Conservation (phyloP, 257 asterid species). For the Catharanthus roseus region DNA sequence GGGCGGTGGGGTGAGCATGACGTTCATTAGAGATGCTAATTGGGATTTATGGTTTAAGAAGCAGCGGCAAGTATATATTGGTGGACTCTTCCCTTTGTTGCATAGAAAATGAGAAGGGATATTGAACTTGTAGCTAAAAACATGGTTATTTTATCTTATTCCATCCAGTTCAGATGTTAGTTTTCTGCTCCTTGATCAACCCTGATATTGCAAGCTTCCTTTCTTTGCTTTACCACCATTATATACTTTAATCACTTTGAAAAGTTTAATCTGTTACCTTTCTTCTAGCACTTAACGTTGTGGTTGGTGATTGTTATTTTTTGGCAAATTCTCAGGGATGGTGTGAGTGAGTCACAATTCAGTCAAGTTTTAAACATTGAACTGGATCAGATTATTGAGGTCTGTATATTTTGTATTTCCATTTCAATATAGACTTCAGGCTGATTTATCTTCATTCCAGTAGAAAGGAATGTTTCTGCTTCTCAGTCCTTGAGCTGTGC, state of each 20-base stretch:
- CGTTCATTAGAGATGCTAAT: too few species aligned
- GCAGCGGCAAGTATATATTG: too few species aligned
- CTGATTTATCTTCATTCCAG: neutral
- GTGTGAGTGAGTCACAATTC: constrained; percentile 87
- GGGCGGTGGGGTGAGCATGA: too few species aligned
- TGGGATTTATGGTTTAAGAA: too few species aligned
- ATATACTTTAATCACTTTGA: too few species aligned
- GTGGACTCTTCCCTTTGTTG: too few species aligned
- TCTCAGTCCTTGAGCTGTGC: constrained; percentile 8
- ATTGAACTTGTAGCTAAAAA: too few species aligned
- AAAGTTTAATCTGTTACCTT: neutral
- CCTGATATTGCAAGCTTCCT: neutral
- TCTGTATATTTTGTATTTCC: constrained; percentile 6
- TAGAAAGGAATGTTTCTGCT: neutral
- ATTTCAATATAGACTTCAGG: neutral
- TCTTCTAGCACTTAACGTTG: neutral
- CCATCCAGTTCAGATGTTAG: too few species aligned
- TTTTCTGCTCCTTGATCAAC: neutral
- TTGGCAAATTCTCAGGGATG: constrained; percentile 50
- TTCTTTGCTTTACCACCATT: neutral
- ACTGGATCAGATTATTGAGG: constrained; percentile 84
- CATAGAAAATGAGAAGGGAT: too few species aligned
- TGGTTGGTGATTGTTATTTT: too few species aligned
- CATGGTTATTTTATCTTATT: too few species aligned
- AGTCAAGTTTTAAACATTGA: constrained; percentile 78